Conservation (phyloP, 148 eudicot species). For the Rhododendron ovatum region DNA sequence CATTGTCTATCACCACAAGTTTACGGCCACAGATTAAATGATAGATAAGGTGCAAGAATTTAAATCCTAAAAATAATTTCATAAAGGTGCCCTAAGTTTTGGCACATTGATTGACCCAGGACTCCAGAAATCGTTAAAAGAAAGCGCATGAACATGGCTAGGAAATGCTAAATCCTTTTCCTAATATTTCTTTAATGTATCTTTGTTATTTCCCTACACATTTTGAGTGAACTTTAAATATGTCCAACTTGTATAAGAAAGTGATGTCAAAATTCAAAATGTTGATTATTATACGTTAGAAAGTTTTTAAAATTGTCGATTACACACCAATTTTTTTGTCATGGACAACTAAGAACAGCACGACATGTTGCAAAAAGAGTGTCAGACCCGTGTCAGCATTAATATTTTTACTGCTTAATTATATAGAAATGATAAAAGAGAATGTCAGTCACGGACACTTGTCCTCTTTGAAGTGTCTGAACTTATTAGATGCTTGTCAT, state of each 20-base stretch:
- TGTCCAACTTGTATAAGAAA: neutral
- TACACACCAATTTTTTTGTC: neutral
- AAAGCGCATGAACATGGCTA: neutral
- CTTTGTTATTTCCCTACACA: neutral
- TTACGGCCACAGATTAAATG: neutral
- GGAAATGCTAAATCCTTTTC: neutral
- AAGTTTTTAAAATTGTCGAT: neutral
- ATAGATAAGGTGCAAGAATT: neutral
- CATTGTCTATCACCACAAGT: neutral
- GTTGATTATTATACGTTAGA: neutral
- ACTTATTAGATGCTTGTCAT: neutral
- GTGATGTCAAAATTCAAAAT: neutral
- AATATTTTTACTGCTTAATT: neutral
- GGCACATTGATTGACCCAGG: neutral
- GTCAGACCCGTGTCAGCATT: neutral
- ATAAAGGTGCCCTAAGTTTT: neutral
- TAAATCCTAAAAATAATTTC: neutral
- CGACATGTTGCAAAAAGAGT: neutral
- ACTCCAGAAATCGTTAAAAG: neutral
- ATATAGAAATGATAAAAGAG: neutral
- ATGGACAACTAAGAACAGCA: neutral
- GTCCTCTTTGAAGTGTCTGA: neutral
- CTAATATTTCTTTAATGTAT: neutral
- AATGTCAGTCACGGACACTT: neutral
- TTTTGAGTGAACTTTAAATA: neutral